phyloP scores from a whole-genome alignment of 192 early-diverging fungal species.

The Lunasporangiospora selenospora region DNA sequence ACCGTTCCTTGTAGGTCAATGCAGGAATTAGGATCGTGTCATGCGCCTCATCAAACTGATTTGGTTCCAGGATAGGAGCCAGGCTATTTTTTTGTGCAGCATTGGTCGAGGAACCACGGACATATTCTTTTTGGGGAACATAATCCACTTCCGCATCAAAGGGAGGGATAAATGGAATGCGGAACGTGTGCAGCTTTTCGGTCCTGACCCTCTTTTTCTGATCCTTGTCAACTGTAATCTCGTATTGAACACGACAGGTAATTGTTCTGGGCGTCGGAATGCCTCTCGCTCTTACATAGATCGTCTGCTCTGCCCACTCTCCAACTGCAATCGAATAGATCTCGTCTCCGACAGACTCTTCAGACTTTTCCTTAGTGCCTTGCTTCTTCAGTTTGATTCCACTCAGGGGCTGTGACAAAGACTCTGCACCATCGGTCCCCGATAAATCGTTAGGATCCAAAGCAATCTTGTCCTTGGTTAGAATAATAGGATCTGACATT shows the following conservation, averaged over 20 bases:
- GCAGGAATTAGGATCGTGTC: constrained; percentile 58
- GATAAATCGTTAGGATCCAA: constrained; percentile 18
- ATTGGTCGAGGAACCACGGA: too few species aligned
- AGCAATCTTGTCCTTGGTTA: constrained; percentile 40
- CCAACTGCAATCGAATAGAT: constrained; percentile 11
- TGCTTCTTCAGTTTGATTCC: constrained; percentile 15
- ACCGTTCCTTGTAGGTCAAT: constrained; percentile 41
- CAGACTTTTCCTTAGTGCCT: constrained; percentile 12
- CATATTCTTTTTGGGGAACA: constrained; percentile 16
- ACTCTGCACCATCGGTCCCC: constrained; percentile 33
- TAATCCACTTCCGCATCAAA: constrained; percentile 60
- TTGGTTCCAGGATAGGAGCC: constrained; percentile 3
- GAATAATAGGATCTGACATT: constrained; percentile 47
- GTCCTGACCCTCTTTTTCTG: constrained; percentile 46
- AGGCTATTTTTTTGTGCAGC: too few species aligned
- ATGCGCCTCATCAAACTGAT: constrained; percentile 42
- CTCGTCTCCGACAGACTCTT: constrained; percentile 22
- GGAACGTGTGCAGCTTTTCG: constrained; percentile 61
- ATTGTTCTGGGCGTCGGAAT: constrained; percentile 27
- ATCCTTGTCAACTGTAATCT: constrained; percentile 35
- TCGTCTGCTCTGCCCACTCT: constrained; percentile 29
- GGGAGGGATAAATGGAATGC: constrained; percentile 60
- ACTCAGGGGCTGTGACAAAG: constrained; percentile 12
- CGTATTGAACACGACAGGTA: constrained; percentile 48
- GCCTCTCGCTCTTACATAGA: constrained; percentile 19